These are phyloP conservation scores for Albatrellus sp. DNA, from an alignment of 1,284 basidiomycete species.

Conservation along the genomic window DNA sequence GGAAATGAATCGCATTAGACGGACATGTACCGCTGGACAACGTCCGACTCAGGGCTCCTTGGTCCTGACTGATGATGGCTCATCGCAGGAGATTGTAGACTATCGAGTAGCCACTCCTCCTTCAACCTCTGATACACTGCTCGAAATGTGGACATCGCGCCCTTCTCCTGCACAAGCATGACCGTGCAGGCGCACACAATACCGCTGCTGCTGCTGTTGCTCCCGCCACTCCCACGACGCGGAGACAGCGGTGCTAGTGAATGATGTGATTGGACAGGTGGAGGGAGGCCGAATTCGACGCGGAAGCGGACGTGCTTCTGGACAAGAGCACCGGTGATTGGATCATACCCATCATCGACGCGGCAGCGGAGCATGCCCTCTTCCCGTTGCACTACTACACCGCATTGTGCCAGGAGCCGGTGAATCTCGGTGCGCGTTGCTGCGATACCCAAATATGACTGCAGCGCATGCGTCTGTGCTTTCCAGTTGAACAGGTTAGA, in stretches of 20 bases:
- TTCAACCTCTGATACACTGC: slow-evolving; percentile 60
- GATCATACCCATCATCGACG: slow-evolving; percentile 43
- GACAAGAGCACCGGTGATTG: slow-evolving; percentile 25
- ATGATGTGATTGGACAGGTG: slow-evolving; percentile 1
- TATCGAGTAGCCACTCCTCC: slow-evolving; percentile 46
- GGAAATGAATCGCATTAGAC: no score
- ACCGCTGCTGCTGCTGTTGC: slow-evolving; percentile 7
- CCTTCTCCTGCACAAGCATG: slow-evolving; percentile 79
- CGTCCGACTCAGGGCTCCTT: slow-evolving; percentile 13
- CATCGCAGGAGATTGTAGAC: slow-evolving; percentile 17
- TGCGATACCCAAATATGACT: slow-evolving; percentile 49
- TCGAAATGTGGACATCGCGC: slow-evolving; percentile 73
- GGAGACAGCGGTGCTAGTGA: slow-evolving; percentile 2
- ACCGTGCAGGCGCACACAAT: slow-evolving; percentile 16
- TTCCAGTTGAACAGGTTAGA: slow-evolving; percentile 72
- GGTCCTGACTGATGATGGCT: slow-evolving; percentile 13
- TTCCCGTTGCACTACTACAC: slow-evolving; percentile 43
- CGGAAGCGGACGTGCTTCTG: slow-evolving; percentile 50
- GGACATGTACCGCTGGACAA: no score
- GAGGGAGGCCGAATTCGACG: slow-evolving; percentile 40
- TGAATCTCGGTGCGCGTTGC: slow-evolving; percentile 54
- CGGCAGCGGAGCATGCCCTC: slow-evolving; percentile 50
- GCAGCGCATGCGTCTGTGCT: slow-evolving; percentile 51
- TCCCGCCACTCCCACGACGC: slow-evolving; percentile 9
- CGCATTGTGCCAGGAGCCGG: slow-evolving; percentile 55